Conservation (phyloP, 1,284 basidiomycete genomes). For the Omphalotus olearius region DNA sequence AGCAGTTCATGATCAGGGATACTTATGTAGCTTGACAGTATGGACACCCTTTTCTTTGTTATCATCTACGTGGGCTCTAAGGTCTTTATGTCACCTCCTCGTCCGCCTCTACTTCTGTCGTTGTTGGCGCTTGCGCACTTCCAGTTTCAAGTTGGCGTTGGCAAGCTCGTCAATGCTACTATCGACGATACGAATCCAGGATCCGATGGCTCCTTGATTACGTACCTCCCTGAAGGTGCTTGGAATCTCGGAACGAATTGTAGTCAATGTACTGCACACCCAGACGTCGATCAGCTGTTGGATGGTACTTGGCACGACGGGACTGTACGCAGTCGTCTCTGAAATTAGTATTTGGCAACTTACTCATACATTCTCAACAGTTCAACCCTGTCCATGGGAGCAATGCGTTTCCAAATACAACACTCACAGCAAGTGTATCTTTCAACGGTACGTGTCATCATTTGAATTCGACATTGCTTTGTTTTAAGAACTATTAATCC, state of each 20-base stretch:
- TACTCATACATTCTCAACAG: constrained; percentile 20
- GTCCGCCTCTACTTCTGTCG: too few relatives aligned
- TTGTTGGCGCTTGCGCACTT: too few relatives aligned
- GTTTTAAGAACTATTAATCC: neutral
- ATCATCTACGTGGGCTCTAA: too few relatives aligned
- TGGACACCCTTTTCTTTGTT: neutral
- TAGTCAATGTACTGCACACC: constrained; percentile 5
- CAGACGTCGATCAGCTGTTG: neutral
- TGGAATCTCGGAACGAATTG: constrained; percentile 4
- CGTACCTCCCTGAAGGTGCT: neutral
- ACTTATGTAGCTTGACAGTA: too few relatives aligned
- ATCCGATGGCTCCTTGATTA: neutral
- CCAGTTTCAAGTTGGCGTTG: too few relatives aligned
- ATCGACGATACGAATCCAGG: neutral
- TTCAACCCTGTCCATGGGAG: constrained; percentile 16
- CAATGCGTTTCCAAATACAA: constrained; percentile 17
- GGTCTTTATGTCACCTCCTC: too few relatives aligned
- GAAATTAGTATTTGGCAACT: neutral
- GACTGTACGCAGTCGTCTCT: constrained; percentile 3
- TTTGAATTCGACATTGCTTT: constrained; percentile 8
- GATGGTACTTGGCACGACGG: constrained; percentile 8
- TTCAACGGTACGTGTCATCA: constrained; percentile 19
- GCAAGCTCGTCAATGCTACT: neutral
- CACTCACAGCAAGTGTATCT: constrained; percentile 15
- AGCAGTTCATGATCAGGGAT: too few relatives aligned